Conservation (phyloP, 2,329 filamentous ascomycete genomes). For the Colletotrichum paranaense region DNA sequence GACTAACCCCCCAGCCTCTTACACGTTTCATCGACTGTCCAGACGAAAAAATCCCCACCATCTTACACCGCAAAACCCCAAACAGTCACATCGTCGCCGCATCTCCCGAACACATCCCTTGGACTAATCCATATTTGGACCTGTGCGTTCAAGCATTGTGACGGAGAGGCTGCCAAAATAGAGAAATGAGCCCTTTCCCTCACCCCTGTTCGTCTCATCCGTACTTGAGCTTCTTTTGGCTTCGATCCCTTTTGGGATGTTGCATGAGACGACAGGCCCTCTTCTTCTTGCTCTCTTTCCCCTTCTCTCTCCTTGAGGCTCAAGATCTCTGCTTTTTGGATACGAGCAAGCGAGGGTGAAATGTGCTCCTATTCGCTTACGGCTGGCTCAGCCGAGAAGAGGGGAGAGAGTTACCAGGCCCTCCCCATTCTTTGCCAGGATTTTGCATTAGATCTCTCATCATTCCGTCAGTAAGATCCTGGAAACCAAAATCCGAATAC, state of each 20-base stretch:
- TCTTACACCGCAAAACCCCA: background rate
- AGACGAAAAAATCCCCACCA: background rate
- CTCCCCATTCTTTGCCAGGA: no score
- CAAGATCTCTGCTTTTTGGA: background rate
- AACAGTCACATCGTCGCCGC: slow-evolving; percentile 11
- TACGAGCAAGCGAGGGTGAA: background rate
- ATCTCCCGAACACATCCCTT: background rate
- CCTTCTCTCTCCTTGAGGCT: background rate
- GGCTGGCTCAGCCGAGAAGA: background rate
- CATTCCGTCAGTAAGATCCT: background rate
- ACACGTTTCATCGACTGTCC: background rate
- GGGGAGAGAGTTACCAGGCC: background rate
- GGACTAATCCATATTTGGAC: background rate
- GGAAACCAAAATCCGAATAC: slow-evolving; percentile 6
- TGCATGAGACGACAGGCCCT: background rate
- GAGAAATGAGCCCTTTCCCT: background rate
- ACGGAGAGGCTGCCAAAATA: background rate
- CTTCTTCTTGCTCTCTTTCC: background rate
- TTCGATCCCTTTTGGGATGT: background rate
- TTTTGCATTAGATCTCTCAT: background rate
- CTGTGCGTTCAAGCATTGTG: background rate
- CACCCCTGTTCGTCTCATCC: slow-evolving; percentile 34
- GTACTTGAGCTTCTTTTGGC: background rate
- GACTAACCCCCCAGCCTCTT: background rate
- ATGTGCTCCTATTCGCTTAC: background rate